These are phyloP conservation scores for Penicillium alfredii DNA, from an alignment of 495 filamentous ascomycete genomes.

Conservation along the genomic window DNA sequence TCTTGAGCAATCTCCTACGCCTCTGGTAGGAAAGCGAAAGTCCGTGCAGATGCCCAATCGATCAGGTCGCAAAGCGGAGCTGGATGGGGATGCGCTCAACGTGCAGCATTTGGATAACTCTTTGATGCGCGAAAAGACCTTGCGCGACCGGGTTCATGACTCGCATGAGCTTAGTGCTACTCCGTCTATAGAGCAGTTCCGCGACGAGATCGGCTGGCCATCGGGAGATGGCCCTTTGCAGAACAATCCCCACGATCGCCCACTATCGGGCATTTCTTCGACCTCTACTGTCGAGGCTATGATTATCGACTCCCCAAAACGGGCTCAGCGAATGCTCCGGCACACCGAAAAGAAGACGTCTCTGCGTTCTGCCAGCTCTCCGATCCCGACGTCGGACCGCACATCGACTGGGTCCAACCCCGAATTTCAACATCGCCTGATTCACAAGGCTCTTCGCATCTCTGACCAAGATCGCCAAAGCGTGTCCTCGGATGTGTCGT, in stretches of 20 bases:
- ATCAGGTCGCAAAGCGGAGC: not conserved
- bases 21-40: constrained; percentile 13
- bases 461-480: constrained; percentile 50
- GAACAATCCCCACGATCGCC: constrained; percentile 33
- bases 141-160: constrained; percentile 33
- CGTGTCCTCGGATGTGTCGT: constrained; percentile 52
- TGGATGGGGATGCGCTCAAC: constrained; percentile 12
- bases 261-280: constrained; percentile 58
- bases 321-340: constrained; percentile 48
- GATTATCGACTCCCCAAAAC: constrained; percentile 56
- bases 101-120: constrained; percentile 20
- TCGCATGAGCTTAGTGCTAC: constrained; percentile 16
- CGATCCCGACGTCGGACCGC: constrained; percentile 36
- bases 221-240: constrained; percentile 19
- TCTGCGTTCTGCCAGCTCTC: constrained; percentile 49
- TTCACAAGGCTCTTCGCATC: constrained; percentile 43
- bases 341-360: constrained; percentile 63
- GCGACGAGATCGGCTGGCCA: constrained; percentile 42
- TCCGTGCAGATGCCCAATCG: constrained; percentile 1
- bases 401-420: constrained; percentile 37
- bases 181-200: constrained; percentile 34
- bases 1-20: constrained; percentile 16
- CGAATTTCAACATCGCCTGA: constrained; percentile 41
- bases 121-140: constrained; percentile 26
- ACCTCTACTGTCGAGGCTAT: constrained; percentile 68